Conservation (phyloP, 441 rosid genomes). For the Viola pubescens region DNA sequence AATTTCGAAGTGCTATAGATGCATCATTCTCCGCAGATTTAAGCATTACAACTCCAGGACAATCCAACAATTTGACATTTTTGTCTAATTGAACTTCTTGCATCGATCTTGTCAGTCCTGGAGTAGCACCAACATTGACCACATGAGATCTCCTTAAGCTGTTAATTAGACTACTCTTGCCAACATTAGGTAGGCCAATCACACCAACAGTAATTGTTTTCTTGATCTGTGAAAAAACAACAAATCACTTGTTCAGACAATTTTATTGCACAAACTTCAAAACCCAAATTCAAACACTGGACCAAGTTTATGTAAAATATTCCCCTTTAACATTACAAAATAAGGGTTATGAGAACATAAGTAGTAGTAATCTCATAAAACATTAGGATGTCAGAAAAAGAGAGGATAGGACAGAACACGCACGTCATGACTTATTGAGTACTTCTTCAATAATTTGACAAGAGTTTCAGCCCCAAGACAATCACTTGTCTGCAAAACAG, state of each 20-base stretch:
- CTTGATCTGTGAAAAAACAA: conserved; percentile 52
- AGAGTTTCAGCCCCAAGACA: conserved; percentile 97
- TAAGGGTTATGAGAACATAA: not conserved
- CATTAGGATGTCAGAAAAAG: not conserved
- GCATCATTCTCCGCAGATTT: conserved; percentile 63
- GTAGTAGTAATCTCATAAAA: not conserved
- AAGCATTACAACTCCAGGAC: conserved; percentile 97
- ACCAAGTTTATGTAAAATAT: not conserved
- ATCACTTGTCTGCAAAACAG: conserved; percentile 74
- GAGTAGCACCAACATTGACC: conserved; percentile 89
- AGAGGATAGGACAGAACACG: not conserved
- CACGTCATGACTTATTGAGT: conserved; percentile 94
- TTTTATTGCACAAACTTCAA: conserved; percentile 2
- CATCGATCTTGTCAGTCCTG: conserved; percentile 86
- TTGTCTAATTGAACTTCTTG: conserved; percentile 96
- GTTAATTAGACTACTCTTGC: conserved; percentile 96
- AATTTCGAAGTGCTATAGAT: conserved; percentile 76
- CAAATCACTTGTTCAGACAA: not conserved
- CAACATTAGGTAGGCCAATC: conserved; percentile 94
- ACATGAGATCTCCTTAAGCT: conserved; percentile 94
- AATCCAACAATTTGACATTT: conserved; percentile 82
- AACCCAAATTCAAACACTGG: not conserved
- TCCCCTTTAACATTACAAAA: not conserved
- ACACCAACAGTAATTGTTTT: conserved; percentile 89
- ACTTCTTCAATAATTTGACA: conserved; percentile 76